A percentile compares a stretch with the other conserved stretches of the same genome.
phyloP scores from a whole-genome alignment of 331 rosid genomes.

The Prunus yedoensis region DNA sequence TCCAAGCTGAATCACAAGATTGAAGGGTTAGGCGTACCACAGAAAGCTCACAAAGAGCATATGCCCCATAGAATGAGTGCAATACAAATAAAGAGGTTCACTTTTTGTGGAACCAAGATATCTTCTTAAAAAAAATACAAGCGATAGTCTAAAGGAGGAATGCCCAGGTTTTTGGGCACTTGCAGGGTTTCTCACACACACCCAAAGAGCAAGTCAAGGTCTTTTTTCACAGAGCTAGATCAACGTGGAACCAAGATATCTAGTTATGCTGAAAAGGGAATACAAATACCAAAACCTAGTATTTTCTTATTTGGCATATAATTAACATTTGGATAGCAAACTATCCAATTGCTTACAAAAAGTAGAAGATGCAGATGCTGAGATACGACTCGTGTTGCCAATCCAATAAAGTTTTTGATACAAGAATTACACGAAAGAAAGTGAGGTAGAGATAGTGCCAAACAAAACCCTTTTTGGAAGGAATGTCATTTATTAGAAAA shows the following conservation, averaged over 20 bases:
- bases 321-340: slow-evolving; percentile 8
- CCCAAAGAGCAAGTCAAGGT: not conserved
- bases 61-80: slow-evolving; percentile 1
- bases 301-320: not conserved
- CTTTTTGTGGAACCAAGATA: slow-evolving; percentile 11
- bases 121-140: not conserved
- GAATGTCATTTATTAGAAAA: slow-evolving; percentile 52
- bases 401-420: not conserved
- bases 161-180: too few species aligned
- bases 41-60: not conserved
- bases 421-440: slow-evolving; percentile 30
- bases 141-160: too few species aligned
- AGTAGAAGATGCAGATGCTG: slow-evolving; percentile 28
- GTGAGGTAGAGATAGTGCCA: slow-evolving; percentile 28
- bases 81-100: not conserved
- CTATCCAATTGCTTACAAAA: slow-evolving; percentile 1
- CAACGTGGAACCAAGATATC: not conserved
- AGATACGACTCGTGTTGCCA: slow-evolving; percentile 17
- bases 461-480: slow-evolving; percentile 29
- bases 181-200: not conserved
- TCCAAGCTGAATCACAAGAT: not conserved
- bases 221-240: too few species aligned
- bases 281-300: not conserved
- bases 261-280: not conserved
- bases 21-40: not conserved